These are phyloP conservation scores for Chlorella sp. DNA, from an alignment of 139 green algal species.

Conservation along the genomic window DNA sequence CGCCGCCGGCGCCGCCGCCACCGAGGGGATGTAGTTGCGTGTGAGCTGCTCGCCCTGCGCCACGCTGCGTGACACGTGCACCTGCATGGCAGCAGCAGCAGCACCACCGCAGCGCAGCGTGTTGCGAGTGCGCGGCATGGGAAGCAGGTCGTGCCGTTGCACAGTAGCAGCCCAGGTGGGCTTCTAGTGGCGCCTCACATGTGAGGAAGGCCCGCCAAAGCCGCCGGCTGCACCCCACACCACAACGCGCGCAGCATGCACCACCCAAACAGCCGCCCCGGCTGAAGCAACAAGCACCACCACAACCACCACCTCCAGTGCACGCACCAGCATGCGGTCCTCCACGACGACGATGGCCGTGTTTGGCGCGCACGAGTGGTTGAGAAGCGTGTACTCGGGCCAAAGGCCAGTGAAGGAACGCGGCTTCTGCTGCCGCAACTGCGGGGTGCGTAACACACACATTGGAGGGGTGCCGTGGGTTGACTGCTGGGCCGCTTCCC, in stretches of 20 bases:
- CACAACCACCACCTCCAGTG: too few relatives aligned
- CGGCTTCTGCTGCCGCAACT: conserved; percentile 36
- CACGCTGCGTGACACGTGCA: conserved; percentile 26
- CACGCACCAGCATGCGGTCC: conserved; percentile 35
- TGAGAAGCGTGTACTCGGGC: conserved; percentile 35
- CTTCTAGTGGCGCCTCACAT: too few relatives aligned
- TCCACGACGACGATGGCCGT: conserved; percentile 27
- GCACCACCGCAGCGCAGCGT: too few relatives aligned
- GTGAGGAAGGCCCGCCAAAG: too few relatives aligned
- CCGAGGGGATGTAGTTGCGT: conserved; percentile 27
- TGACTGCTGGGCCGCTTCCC: too few relatives aligned
- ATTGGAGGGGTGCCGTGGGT: too few relatives aligned
- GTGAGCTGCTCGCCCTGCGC: conserved; percentile 18
- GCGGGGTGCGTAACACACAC: background rate
- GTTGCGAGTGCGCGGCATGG: too few relatives aligned
- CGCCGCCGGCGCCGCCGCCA: conserved; percentile 18
- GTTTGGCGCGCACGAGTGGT: conserved; percentile 42
- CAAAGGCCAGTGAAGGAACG: conserved; percentile 40
- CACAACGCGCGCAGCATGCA: background rate
- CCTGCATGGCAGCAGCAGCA: conserved; percentile 11
- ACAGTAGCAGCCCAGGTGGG: too few relatives aligned
- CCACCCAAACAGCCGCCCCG: too few relatives aligned
- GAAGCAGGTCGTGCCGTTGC: too few relatives aligned
- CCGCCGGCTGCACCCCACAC: background rate
- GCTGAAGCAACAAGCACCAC: too few relatives aligned